Percentiles rank a stretch among this genome's conserved stretches.
Conservation (phyloP, 139 green algal species). For the Chlamydomonas applanata region DNA sequence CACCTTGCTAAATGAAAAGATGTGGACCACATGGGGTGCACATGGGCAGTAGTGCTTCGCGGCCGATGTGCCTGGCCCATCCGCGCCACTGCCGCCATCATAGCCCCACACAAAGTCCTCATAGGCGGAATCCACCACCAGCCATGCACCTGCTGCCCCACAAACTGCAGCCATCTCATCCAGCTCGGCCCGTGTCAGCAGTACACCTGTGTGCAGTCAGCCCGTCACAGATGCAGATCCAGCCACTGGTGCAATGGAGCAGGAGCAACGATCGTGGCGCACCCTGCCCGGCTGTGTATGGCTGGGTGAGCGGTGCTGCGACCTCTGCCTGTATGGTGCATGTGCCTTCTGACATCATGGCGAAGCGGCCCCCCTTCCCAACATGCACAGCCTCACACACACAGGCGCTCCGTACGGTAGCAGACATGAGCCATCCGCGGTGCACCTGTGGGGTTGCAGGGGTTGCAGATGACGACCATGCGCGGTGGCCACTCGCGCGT, state of each 20-base stretch:
- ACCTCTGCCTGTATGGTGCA: no score
- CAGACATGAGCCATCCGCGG: no score
- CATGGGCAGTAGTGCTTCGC: constrained; percentile 17
- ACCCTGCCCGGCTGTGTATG: no score
- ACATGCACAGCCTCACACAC: no score
- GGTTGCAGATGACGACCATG: constrained; percentile 83
- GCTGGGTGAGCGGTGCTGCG: no score
- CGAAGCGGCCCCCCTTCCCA: no score
- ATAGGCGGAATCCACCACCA: constrained; percentile 94
- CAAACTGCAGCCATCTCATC: constrained; percentile 62
- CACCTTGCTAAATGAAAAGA: constrained; percentile 37
- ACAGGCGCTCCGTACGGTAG: no score
- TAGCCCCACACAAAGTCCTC: no score
- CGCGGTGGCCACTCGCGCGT: constrained; percentile 34
- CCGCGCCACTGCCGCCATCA: not conserved
- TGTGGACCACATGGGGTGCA: constrained; percentile 22
- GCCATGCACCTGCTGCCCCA: constrained; percentile 61
- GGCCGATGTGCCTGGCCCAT: not conserved
- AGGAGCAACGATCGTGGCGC: no score
- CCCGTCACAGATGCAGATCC: not conserved
- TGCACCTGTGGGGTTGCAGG: constrained; percentile 86
- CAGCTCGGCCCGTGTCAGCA: constrained; percentile 62
- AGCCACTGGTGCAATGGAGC: no score
- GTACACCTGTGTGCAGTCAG: constrained; percentile 52
- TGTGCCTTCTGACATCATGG: no score